Percentiles rank a stretch among this genome's conserved stretches.
phyloP scores from a whole-genome alignment of 2,329 filamentous ascomycete genomes.

The Lachnellula hyalina region DNA sequence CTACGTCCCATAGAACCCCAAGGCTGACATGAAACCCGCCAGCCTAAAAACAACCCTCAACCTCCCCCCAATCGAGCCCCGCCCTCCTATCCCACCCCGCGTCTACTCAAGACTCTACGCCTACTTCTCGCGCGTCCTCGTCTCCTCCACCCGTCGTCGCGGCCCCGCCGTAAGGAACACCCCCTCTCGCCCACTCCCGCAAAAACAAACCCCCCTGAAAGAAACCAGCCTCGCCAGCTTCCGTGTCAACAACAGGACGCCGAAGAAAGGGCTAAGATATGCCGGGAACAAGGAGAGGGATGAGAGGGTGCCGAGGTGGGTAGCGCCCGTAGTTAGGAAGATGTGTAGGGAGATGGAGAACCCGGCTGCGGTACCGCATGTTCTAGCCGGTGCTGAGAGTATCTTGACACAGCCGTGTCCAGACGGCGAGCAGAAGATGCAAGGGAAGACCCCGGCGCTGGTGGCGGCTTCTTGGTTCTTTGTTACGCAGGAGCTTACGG shows the following conservation, averaged over 20 bases:
- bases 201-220: conserved; percentile 41
- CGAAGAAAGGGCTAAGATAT: conserved; percentile 21
- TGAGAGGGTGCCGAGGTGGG: conserved; percentile 52
- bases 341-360: conserved; percentile 59
- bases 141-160: conserved; percentile 27
- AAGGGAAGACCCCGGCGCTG: conserved; percentile 46
- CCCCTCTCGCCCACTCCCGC: conserved; percentile 13
- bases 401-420: conserved; percentile 32
- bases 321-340: conserved; percentile 61
- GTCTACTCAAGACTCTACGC: conserved; percentile 80
- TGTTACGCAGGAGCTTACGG: conserved; percentile 47
- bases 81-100: conserved; percentile 71
- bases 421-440: conserved; percentile 3
- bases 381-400: conserved; percentile 66
- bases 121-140: conserved; percentile 70
- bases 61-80: conserved; percentile 69
- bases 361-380: conserved; percentile 60
- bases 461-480: conserved; percentile 58
- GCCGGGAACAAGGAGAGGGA: conserved; percentile 19
- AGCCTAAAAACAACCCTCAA: conserved; percentile 69
- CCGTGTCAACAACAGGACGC: conserved; percentile 23
- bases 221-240: conserved; percentile 38
- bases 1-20: background rate
- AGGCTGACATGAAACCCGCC: background rate
- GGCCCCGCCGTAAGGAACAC: conserved; percentile 3